A percentile compares a stretch with the other conserved stretches of the same genome.
Conservation (phyloP, 306 rosid genomes). For the Senna siamea region DNA sequence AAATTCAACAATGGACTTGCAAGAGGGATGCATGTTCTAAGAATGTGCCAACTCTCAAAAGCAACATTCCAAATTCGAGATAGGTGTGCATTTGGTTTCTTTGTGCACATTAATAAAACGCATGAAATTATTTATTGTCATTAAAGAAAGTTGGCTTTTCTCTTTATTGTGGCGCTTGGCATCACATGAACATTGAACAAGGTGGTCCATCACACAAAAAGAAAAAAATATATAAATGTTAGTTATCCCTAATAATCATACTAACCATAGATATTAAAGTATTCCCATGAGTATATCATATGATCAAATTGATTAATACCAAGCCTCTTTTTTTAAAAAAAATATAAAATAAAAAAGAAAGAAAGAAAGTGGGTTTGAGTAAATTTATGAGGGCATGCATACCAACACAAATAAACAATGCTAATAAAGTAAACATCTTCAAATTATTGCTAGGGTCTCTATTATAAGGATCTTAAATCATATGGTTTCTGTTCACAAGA, state of each 20-base stretch:
- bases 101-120: conserved; percentile 36
- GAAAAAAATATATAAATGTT: not conserved
- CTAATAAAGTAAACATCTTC: conserved; percentile 1
- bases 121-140: conserved; percentile 36
- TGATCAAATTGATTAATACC: conserved; percentile 3
- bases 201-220: conserved; percentile 54
- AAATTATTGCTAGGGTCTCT: not conserved
- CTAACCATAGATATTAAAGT: conserved; percentile 35
- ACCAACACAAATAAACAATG: conserved; percentile 27
- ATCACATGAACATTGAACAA: conserved; percentile 57
- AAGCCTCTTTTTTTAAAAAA: not conserved
- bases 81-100: conserved; percentile 44
- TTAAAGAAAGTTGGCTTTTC: conserved; percentile 34
- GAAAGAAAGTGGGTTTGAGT: conserved; percentile 6
- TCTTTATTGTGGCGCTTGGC: conserved; percentile 49
- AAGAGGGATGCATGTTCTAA: conserved; percentile 49
- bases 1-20: not conserved
- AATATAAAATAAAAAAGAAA: not conserved
- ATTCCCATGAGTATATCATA: conserved; percentile 23
- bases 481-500: conserved; percentile 8
- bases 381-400: conserved; percentile 33
- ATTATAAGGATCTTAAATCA: conserved; percentile 22
- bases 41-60: conserved; percentile 48
- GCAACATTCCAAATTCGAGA: conserved; percentile 61
- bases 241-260: conserved; percentile 35